phyloP scores from a whole-genome alignment of 2,329 filamentous ascomycete species.

The Tricladium varicosporioides region DNA sequence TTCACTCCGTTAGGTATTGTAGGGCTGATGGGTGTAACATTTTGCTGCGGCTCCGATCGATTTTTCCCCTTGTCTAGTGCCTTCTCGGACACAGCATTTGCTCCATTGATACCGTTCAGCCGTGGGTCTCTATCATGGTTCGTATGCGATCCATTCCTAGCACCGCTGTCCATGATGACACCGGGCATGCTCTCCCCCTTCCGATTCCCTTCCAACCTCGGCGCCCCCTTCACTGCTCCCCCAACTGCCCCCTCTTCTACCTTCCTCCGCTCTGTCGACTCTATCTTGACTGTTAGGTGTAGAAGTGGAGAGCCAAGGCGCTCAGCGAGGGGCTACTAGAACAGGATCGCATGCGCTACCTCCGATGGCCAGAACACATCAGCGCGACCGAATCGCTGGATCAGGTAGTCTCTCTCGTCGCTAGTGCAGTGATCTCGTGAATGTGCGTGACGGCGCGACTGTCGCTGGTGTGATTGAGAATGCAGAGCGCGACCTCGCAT shows the following conservation, averaged over 20 bases:
- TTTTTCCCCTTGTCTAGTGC: constrained; percentile 33
- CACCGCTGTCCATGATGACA: constrained; percentile 55
- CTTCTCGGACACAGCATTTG: constrained; percentile 36
- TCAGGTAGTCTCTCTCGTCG: background rate
- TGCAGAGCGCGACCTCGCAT: constrained; percentile 31
- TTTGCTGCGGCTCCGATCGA: constrained; percentile 28
- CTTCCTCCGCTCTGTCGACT: constrained; percentile 30
- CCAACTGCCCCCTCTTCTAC: constrained; percentile 28
- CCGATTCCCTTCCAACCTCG: constrained; percentile 22
- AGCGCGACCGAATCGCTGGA: constrained; percentile 24
- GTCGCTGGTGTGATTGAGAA: constrained; percentile 23
- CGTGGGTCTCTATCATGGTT: constrained; percentile 53
- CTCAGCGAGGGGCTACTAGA: constrained; percentile 19
- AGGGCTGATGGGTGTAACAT: constrained; percentile 29
- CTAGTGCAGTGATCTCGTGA: background rate
- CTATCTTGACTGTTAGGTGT: constrained; percentile 34
- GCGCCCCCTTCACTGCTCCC: constrained; percentile 27
- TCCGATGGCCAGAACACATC: constrained; percentile 25
- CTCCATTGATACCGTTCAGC: constrained; percentile 45
- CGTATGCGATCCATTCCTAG: constrained; percentile 50
- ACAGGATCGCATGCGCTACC: constrained; percentile 32
- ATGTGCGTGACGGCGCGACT: constrained; percentile 11
- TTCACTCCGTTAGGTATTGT: constrained; percentile 28
- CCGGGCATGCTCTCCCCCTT: constrained; percentile 46
- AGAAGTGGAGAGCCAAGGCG: constrained; percentile 5